Conservation (phyloP, 768 basidiomycete species). For the Xerocomellus intermedius region DNA sequence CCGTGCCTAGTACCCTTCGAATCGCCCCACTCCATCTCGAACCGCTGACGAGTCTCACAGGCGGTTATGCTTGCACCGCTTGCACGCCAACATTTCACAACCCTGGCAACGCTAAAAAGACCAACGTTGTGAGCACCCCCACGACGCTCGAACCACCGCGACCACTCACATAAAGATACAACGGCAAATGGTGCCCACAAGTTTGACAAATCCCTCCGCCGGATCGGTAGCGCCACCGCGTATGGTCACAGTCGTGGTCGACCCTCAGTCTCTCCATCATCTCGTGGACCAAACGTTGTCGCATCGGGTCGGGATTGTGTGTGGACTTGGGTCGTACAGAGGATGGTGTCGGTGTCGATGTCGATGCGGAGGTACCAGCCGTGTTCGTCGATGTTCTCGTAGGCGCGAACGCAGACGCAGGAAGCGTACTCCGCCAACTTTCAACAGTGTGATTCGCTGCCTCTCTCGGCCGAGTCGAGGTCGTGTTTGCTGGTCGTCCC, state of each 20-base stretch:
- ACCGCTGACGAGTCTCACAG: constrained; percentile 13
- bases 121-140: background rate
- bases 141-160: background rate
- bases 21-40: too few relatives aligned
- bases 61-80: constrained; percentile 39
- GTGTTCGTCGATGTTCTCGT: background rate
- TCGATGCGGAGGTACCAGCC: background rate
- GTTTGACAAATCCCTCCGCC: constrained; percentile 48
- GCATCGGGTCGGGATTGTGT: background rate
- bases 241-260: constrained; percentile 53
- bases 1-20: too few relatives aligned
- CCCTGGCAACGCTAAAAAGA: constrained; percentile 30
- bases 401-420: background rate
- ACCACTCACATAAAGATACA: constrained; percentile 49
- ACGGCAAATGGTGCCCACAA: constrained; percentile 40
- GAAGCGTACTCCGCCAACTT: background rate
- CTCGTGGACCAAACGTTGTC: constrained; percentile 27
- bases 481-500: background rate
- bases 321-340: background rate
- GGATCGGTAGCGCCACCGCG: constrained; percentile 42
- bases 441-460: background rate
- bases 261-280: constrained; percentile 41
- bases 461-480: background rate
- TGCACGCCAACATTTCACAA: constrained; percentile 37
- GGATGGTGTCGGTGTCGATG: background rate